Conservation (phyloP, 2,329 filamentous ascomycete species). For the Reticulascus tulasneorum region DNA sequence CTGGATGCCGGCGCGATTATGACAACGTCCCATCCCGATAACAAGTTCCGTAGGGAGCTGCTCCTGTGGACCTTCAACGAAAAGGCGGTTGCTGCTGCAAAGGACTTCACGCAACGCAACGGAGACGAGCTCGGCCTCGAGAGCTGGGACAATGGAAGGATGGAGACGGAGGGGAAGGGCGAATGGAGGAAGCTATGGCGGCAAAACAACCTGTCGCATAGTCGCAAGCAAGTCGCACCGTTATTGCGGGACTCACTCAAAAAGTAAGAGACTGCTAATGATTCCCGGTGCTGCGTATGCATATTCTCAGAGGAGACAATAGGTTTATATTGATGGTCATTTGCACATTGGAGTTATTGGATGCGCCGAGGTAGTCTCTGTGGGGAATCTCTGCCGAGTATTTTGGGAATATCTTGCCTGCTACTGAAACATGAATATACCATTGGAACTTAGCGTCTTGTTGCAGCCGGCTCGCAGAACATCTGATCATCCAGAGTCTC, state of each 20-base stretch:
- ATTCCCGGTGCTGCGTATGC: no score
- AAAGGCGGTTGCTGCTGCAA: conserved; percentile 43
- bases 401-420: no score
- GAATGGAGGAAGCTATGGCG: conserved; percentile 60
- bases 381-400: no score
- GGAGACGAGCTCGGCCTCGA: conserved; percentile 51
- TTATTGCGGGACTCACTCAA: conserved; percentile 56
- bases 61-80: conserved; percentile 60
- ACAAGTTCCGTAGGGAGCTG: conserved; percentile 61
- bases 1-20: conserved; percentile 66
- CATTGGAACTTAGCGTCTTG: no score
- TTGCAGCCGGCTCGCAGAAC: no score
- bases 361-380: no score
- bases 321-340: no score
- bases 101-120: conserved; percentile 47
- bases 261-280: no score
- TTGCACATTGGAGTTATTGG: no score
- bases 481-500: no score
- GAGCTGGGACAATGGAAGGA: conserved; percentile 44
- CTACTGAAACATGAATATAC: no score
- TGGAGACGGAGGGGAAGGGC: conserved; percentile 35
- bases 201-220: conserved; percentile 58
- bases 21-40: conserved; percentile 57
- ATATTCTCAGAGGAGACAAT: no score
- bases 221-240: conserved; percentile 67